Evolutionary conservation across 768 basidiomycete genomes (phyloP).

Genomic region (Trametes cingulata): DNA sequence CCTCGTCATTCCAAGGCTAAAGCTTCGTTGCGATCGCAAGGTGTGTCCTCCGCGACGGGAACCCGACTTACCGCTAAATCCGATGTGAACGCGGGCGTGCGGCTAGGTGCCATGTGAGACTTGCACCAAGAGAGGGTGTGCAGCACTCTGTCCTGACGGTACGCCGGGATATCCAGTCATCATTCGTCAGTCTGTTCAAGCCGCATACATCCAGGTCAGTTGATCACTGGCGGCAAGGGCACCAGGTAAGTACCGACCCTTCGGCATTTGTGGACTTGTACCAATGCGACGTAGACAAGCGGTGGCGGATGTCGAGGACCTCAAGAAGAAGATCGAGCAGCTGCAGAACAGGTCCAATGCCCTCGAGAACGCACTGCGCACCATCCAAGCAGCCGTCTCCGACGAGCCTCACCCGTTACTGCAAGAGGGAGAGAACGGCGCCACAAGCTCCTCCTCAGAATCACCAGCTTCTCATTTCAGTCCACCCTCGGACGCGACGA

Average conservation of each 20-base stretch:
- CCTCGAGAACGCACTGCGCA: constrained; percentile 59
- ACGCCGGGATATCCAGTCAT: constrained; percentile 3
- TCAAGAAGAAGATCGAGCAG: constrained; percentile 63
- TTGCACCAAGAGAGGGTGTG: constrained; percentile 74
- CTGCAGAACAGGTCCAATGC: constrained; percentile 57
- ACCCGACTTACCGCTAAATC: neutral
- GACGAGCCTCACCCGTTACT: constrained; percentile 54
- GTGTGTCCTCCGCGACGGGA: constrained; percentile 16
- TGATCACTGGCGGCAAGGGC: constrained; percentile 57
- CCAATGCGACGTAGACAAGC: constrained; percentile 43
- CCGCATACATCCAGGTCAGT: constrained; percentile 40
- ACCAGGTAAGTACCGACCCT: constrained; percentile 43
- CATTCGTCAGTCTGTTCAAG: neutral
- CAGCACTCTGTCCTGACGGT: constrained; percentile 79
- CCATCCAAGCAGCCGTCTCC: constrained; percentile 48
- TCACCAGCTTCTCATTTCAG: neutral
- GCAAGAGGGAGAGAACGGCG: constrained; percentile 17
- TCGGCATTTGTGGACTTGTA: too few relatives aligned
- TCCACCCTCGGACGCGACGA: constrained; percentile 7
- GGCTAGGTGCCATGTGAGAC: constrained; percentile 74
- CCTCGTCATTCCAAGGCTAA: constrained; percentile 26
- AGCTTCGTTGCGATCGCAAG: constrained; percentile 37
- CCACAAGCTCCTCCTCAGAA: neutral
- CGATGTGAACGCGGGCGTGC: neutral
- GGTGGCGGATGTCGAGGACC: constrained; percentile 68